Evolutionary conservation across 768 basidiomycete species (phyloP).

Genomic region (Chalciporus sphaerocephalus): DNA sequence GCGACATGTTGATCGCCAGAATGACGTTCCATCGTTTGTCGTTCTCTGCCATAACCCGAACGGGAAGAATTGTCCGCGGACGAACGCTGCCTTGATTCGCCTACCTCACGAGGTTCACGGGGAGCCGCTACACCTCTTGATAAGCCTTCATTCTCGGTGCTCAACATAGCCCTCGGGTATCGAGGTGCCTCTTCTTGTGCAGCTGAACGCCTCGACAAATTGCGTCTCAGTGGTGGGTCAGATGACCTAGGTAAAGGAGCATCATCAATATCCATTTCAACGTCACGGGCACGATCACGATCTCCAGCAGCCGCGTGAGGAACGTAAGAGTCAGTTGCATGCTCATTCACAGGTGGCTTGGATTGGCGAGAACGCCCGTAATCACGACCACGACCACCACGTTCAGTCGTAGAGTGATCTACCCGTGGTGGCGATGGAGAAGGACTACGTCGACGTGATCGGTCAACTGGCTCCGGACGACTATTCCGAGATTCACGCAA

Average conservation of each 20-base stretch:
- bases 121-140: constrained; percentile 16
- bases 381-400: constrained; percentile 18
- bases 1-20: constrained; percentile 11
- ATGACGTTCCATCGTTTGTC: constrained; percentile 17
- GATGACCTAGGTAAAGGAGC: constrained; percentile 17
- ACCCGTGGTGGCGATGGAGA: constrained; percentile 11
- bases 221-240: constrained; percentile 16
- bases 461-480: constrained; percentile 2
- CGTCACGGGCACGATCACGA: constrained; percentile 26
- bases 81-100: constrained; percentile 18
- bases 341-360: constrained; percentile 11
- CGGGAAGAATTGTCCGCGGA: constrained; percentile 15
- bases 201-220: constrained; percentile 14
- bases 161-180: constrained; percentile 37
- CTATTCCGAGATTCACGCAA: constrained; percentile 8
- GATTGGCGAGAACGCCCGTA: constrained; percentile 13
- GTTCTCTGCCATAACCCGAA: constrained; percentile 16
- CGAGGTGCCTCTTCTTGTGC: constrained; percentile 28
- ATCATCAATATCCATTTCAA: constrained; percentile 28
- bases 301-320: constrained; percentile 17
- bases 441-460: constrained; percentile 11
- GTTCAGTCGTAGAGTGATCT: constrained; percentile 3
- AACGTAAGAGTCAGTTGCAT: constrained; percentile 13
- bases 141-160: constrained; percentile 17
- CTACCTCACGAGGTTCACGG: constrained; percentile 20